Conservation (phyloP, 1,139 yeast species). For the Suhomyces anneliseae region DNA sequence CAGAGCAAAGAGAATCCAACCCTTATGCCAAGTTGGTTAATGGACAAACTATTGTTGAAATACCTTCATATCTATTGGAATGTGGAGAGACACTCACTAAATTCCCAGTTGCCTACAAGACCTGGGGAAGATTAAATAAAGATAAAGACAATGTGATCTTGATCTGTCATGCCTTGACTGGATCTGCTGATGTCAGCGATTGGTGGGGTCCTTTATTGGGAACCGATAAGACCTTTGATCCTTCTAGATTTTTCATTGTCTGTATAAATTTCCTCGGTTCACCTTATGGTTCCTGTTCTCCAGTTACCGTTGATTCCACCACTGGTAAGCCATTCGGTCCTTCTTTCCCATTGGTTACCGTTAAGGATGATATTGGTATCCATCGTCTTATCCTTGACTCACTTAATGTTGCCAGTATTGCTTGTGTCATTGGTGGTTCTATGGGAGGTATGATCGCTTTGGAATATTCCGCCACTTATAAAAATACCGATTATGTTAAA, state of each 20-base stretch:
- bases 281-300: constrained; percentile 95
- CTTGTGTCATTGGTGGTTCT: constrained; percentile 91
- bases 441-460: constrained; percentile 99
- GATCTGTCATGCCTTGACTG: constrained; percentile 93
- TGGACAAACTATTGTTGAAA: constrained; percentile 77
- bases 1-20: constrained; percentile 52
- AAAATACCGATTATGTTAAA: constrained; percentile 68
- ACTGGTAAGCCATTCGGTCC: constrained; percentile 87
- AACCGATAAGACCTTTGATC: constrained; percentile 84
- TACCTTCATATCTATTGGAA: constrained; percentile 77
- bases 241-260: constrained; percentile 77
- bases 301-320: constrained; percentile 70
- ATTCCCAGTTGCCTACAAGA: constrained; percentile 92
- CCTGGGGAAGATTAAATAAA: constrained; percentile 79
- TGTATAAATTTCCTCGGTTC: constrained; percentile 92
- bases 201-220: constrained; percentile 99
- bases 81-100: constrained; percentile 73
- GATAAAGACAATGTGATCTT: constrained; percentile 73
- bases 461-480: constrained; percentile 74
- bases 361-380: constrained; percentile 85
- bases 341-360: constrained; percentile 88
- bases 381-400: constrained; percentile 75
- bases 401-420: constrained; percentile 71
- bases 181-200: constrained; percentile 91
- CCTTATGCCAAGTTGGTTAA: constrained; percentile 72